Conservation (phyloP, 495 filamentous ascomycete genomes). For the Lophiotrema nucula region DNA sequence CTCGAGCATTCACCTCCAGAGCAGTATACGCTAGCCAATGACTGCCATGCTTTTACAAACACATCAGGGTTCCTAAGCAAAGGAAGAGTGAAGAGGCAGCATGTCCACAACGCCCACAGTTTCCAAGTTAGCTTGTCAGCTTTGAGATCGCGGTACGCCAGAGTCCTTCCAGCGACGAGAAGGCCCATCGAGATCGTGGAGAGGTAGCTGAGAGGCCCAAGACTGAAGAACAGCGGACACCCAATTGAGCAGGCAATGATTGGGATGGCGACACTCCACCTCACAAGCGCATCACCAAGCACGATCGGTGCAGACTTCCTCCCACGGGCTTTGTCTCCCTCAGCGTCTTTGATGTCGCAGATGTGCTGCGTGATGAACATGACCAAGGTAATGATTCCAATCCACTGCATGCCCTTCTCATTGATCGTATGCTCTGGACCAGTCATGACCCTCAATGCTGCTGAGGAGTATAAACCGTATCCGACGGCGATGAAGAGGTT, state of each 20-base stretch:
- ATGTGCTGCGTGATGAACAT: slow-evolving; percentile 13
- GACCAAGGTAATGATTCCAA: slow-evolving; percentile 1
- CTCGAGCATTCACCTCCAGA: slow-evolving; percentile 3
- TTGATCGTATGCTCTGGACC: background rate
- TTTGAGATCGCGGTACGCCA: slow-evolving; percentile 4
- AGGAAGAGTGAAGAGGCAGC: slow-evolving; percentile 10
- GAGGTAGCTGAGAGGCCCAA: background rate
- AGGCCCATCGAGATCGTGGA: background rate
- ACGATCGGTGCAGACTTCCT: slow-evolving; percentile 16
- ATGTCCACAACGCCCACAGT: slow-evolving; percentile 18
- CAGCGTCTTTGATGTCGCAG: slow-evolving; percentile 16
- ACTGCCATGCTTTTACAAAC: background rate
- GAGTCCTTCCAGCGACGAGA: background rate
- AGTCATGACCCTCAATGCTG: background rate
- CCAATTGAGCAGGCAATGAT: slow-evolving; percentile 1
- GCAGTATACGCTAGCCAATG: background rate
- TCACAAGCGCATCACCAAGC: slow-evolving; percentile 5
- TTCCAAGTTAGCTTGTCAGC: slow-evolving; percentile 17
- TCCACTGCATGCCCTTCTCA: slow-evolving; percentile 8
- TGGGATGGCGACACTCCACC: slow-evolving; percentile 17
- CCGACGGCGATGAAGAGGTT: slow-evolving; percentile 19
- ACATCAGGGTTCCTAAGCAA: slow-evolving; percentile 3
- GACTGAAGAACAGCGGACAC: slow-evolving; percentile 6
- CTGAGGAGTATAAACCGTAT: background rate
- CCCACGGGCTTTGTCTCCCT: slow-evolving; percentile 14